phyloP scores from a whole-genome alignment of 495 filamentous ascomycete species.

The Penicillium odoratum region DNA sequence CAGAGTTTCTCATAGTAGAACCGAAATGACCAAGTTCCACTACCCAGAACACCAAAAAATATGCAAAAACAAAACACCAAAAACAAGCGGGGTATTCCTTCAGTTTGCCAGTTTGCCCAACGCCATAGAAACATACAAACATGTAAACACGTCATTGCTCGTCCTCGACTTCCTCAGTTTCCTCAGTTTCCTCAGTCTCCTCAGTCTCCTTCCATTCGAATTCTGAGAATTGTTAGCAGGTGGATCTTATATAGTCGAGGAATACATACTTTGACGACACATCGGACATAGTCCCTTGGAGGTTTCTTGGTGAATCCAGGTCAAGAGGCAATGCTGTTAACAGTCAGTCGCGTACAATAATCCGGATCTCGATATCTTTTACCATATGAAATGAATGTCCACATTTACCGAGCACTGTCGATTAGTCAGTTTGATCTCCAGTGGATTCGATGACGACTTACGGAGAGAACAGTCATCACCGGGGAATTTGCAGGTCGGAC shows the following conservation, averaged over 20 bases:
- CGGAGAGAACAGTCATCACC: conserved; percentile 92
- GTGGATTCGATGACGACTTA: conserved; percentile 45
- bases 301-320: conserved; percentile 93
- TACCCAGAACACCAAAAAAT: background rate
- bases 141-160: conserved; percentile 6
- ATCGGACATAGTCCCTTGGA: conserved; percentile 95
- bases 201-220: conserved; percentile 66
- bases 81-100: conserved; percentile 18
- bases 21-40: background rate
- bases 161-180: conserved; percentile 18
- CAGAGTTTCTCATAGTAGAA: background rate
- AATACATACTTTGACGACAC: conserved; percentile 84
- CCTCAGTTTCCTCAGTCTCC: conserved; percentile 15
- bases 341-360: conserved; percentile 5
- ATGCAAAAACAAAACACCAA: background rate
- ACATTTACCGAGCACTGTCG: conserved; percentile 86
- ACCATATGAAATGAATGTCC: conserved; percentile 98
- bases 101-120: background rate
- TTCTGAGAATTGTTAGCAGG: conserved; percentile 38
- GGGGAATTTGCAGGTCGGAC: conserved; percentile 95
- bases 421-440: conserved; percentile 1
- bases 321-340: conserved; percentile 84
- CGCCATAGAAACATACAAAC: background rate
- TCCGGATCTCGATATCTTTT: conserved; percentile 12
- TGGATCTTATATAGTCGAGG: conserved; percentile 5